Evolutionary conservation across 805 yeast species (phyloP), one percentile per base, ranked within the genome.

Genomic region (Debaryomyces prosopidis): DNA sequence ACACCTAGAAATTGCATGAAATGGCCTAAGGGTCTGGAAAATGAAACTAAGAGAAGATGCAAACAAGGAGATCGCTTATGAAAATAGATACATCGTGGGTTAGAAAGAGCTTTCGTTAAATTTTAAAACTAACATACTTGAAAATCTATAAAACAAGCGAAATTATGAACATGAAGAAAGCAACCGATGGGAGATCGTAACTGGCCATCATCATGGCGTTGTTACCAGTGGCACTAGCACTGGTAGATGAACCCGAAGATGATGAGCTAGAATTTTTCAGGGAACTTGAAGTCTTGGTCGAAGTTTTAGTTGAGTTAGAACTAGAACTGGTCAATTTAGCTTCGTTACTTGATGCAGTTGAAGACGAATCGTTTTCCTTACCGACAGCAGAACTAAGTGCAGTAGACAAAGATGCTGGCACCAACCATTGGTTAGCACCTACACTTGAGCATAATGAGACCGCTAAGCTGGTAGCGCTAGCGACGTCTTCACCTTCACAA

Each of bases 371-470:
- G 28, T 26, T 36, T 15, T 34, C 33, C 14, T 14, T 44, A 42
- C 3, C 51, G 16, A 57, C 71, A 16, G 73, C 72, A 11, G 42
- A 33, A 16, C 54, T 44, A 27, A 72, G 45, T 12, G 43, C 60
- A 8, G 65, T 50, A 5, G 74, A 63, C 36, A 69, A 53, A 4
- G 75, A 65, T 3, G 70, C 69, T 23, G 78, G 79, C 72, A 75
- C 68, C 57, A 67, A 58, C 79, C 79, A 75, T 10, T 63, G 52
- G 43, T 65, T 58, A 20, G 75, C 76, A 27, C 78, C 77, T 12
- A 65, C 77, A 12, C 55, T 50, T 32, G 62, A 51, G 50, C 80
- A 75, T 41, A 75, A 51, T 2, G 76, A 69, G 28, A 55, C 54
- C n/a, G 79, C 79, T 42, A 71, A 62, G 33, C 51, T 43, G n/a